Percentiles rank a stretch among this genome's conserved stretches.
Conservation (phyloP, 2,329 filamentous ascomycete genomes). For the Penicillium paneum region DNA sequence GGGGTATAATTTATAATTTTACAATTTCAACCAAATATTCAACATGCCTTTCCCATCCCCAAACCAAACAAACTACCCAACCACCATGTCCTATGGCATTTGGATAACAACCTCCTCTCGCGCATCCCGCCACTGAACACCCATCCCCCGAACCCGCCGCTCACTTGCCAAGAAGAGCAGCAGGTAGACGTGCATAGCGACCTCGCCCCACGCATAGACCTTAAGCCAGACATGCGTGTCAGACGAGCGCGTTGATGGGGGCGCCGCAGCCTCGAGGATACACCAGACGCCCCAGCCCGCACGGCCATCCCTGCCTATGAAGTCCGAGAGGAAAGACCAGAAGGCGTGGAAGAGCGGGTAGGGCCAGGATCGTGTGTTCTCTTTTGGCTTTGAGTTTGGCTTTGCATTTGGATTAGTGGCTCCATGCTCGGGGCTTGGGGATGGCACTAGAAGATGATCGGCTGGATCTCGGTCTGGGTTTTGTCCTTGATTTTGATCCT, state of each 20-base stretch:
- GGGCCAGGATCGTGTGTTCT: conserved; percentile 28
- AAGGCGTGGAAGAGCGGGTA: conserved; percentile 36
- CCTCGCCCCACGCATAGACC: conserved; percentile 74
- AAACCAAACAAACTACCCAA: background rate
- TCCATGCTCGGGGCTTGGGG: conserved; percentile 33
- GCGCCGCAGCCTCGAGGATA: conserved; percentile 25
- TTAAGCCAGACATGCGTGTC: background rate
- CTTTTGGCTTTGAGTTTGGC: conserved; percentile 33
- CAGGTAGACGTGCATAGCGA: conserved; percentile 70
- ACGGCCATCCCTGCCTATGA: conserved; percentile 37
- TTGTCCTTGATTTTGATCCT: conserved; percentile 23
- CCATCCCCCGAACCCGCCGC: conserved; percentile 57
- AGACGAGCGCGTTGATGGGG: background rate
- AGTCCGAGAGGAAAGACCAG: conserved; percentile 41
- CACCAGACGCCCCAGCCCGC: conserved; percentile 49
- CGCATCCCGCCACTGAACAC: conserved; percentile 65
- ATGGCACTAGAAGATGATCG: background rate
- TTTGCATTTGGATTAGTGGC: background rate
- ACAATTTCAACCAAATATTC: background rate
- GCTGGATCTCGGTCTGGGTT: conserved; percentile 24
- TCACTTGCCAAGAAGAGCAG: conserved; percentile 70
- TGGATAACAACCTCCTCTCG: conserved; percentile 55
- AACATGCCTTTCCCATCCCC: background rate
- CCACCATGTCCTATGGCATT: conserved; percentile 37
- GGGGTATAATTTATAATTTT: background rate